Evolutionary conservation across 2,329 filamentous ascomycete species (phyloP).

Genomic region (Exophiala sp.): DNA sequence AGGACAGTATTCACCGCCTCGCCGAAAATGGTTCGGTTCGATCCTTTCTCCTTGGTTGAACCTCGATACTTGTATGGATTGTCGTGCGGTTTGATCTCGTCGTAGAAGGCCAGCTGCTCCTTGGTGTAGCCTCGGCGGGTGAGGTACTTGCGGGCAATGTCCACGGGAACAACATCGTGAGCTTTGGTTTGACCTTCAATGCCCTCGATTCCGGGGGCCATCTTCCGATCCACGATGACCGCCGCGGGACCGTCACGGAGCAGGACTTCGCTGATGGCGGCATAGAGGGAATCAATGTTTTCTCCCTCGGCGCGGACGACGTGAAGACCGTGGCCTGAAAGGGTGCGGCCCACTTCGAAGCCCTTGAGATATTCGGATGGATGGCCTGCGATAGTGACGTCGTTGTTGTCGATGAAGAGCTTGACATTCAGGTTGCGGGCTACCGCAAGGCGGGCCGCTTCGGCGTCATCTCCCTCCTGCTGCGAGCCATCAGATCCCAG

Average conservation of each 20-base stretch:
- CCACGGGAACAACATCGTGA: constrained; percentile 38
- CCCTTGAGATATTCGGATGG: constrained; percentile 38
- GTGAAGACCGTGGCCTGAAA: constrained; percentile 36
- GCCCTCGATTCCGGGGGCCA: constrained; percentile 37
- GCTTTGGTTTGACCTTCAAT: constrained; percentile 35
- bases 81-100: constrained; percentile 32
- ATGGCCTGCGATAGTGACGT: constrained; percentile 39
- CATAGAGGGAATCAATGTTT: constrained; percentile 36
- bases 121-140: constrained; percentile 35
- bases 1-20: constrained; percentile 37
- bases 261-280: constrained; percentile 32
- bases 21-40: constrained; percentile 38
- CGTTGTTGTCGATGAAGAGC: constrained; percentile 39
- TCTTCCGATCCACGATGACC: constrained; percentile 26
- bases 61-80: constrained; percentile 35
- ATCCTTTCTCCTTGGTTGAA: constrained; percentile 34
- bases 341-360: constrained; percentile 33
- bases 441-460: constrained; percentile 37
- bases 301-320: constrained; percentile 36
- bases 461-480: constrained; percentile 40
- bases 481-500: constrained; percentile 40
- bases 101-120: constrained; percentile 34
- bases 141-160: constrained; percentile 36
- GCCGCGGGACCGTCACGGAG: constrained; percentile 33
- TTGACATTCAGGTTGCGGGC: constrained; percentile 37